Evolutionary conservation across 495 filamentous ascomycete genomes (phyloP).

Genomic region (Aspergillus saccharolyticus): DNA sequence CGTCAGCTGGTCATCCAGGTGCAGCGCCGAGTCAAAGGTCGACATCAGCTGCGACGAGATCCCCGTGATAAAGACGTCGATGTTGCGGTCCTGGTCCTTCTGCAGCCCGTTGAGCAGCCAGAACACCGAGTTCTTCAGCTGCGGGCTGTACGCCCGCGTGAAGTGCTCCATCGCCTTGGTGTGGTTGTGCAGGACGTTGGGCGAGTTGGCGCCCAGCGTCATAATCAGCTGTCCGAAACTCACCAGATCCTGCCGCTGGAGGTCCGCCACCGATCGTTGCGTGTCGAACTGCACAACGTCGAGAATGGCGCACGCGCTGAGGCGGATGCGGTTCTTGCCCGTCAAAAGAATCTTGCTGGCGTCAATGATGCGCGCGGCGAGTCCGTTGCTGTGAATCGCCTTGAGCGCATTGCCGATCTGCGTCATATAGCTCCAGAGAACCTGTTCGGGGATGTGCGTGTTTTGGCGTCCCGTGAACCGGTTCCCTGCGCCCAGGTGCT

Average conservation of each 20-base stretch:
- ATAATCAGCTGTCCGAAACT: slow-evolving; percentile 82
- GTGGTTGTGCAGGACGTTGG: slow-evolving; percentile 49
- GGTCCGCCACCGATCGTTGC: slow-evolving; percentile 59
- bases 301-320: slow-evolving; percentile 79
- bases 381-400: slow-evolving; percentile 70
- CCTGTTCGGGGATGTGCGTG: slow-evolving; percentile 62
- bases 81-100: slow-evolving; percentile 53
- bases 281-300: slow-evolving; percentile 80
- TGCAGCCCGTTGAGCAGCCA: slow-evolving; percentile 64
- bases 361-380: slow-evolving; percentile 81
- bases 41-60: slow-evolving; percentile 69
- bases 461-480: slow-evolving; percentile 46
- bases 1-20: slow-evolving; percentile 67
- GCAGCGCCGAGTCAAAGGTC: slow-evolving; percentile 67
- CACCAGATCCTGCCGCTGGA: slow-evolving; percentile 83
- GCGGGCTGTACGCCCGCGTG: slow-evolving; percentile 61
- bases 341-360: slow-evolving; percentile 78
- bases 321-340: slow-evolving; percentile 66
- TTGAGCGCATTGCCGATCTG: slow-evolving; percentile 89
- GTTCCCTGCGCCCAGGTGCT: slow-evolving; percentile 61
- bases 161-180: slow-evolving; percentile 66
- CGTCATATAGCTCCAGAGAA: slow-evolving; percentile 87
- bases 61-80: slow-evolving; percentile 70
- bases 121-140: slow-evolving; percentile 66
- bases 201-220: slow-evolving; percentile 64